Conservation (phyloP, 257 asterid species). For the Gentiana straminea region DNA sequence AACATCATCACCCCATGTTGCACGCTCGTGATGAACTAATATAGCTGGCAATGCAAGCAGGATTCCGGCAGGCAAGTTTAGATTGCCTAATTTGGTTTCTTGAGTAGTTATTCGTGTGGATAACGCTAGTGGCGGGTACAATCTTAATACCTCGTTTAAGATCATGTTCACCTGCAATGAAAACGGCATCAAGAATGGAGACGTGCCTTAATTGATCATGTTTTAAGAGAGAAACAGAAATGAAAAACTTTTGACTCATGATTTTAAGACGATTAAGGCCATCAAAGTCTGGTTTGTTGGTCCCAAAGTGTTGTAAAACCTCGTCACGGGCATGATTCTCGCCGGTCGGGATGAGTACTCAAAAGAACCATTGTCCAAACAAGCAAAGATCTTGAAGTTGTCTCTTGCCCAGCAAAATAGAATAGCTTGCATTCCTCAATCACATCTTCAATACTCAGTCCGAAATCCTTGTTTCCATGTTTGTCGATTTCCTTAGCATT, state of each 20-base stretch:
- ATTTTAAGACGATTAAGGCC: constrained; percentile 15
- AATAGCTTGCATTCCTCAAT: constrained; percentile 14
- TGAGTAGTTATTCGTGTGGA: constrained; percentile 5
- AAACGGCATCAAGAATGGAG: too few relatives aligned
- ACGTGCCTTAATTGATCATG: too few relatives aligned
- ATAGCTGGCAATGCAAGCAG: constrained; percentile 12
- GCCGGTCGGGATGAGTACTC: constrained; percentile 17
- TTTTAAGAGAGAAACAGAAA: too few relatives aligned
- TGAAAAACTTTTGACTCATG: constrained; percentile 1
- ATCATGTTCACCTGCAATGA: constrained; percentile 24
- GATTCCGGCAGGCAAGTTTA: constrained; percentile 13
- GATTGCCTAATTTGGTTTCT: constrained; percentile 15
- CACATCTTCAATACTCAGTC: constrained; percentile 12
- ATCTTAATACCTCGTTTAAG: constrained; percentile 19
- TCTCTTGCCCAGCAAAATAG: too few relatives aligned
- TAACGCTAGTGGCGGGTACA: constrained; percentile 19
- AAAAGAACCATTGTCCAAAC: background rate
- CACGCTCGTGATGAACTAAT: constrained; percentile 16
- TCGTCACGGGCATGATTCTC: constrained; percentile 14
- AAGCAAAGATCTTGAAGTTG: too few relatives aligned
- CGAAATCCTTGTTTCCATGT: constrained; percentile 9
- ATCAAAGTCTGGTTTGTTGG: constrained; percentile 8
- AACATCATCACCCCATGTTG: constrained; percentile 14
- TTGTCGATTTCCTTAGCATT: constrained; percentile 11
- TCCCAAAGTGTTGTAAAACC: constrained; percentile 12